These are phyloP conservation scores for Arabidopsis arenosa DNA, from an alignment of 345 rosid genomes.

Conservation along the genomic window DNA sequence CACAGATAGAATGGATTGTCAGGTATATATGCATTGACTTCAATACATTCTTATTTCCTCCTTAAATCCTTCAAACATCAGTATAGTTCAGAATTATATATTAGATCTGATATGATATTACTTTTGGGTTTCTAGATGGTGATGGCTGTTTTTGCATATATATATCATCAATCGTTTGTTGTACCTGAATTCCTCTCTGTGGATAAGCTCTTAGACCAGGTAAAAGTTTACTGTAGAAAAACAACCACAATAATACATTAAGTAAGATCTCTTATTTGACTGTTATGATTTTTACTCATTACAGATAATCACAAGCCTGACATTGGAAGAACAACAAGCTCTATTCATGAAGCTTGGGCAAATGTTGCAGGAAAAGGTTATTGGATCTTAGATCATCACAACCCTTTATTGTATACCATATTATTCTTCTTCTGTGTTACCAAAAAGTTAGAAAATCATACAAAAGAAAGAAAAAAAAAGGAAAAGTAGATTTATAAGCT, in stretches of 20 bases:
- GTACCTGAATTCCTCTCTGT: constrained; percentile 61
- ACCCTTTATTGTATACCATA: constrained; percentile 9
- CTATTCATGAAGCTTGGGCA: constrained; percentile 71
- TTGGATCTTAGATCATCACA: constrained; percentile 35
- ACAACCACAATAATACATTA: not conserved
- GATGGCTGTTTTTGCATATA: constrained; percentile 97
- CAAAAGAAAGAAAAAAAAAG: not conserved
- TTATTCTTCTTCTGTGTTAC: not conserved
- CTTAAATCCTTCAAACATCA: not conserved
- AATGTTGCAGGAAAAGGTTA: constrained; percentile 61
- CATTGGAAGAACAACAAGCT: constrained; percentile 77
- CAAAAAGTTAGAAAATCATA: not conserved
- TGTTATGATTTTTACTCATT: not conserved
- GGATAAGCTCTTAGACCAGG: constrained; percentile 83
- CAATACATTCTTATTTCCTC: not conserved
- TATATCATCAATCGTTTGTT: constrained; percentile 89
- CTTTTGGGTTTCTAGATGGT: constrained; percentile 63
- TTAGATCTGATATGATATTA: not conserved
- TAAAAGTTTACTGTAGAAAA: constrained; percentile 33
- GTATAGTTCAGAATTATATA: not conserved
- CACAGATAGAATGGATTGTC: constrained; percentile 96
- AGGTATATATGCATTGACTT: constrained; percentile 50
- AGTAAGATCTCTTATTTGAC: constrained; percentile 4
- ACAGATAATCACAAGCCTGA: constrained; percentile 68
- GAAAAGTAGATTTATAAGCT: constrained; percentile 12